Base-by-base conservation (phyloP, 1,139 yeast genomes). In the Geotrichum bryndzae region DNA sequence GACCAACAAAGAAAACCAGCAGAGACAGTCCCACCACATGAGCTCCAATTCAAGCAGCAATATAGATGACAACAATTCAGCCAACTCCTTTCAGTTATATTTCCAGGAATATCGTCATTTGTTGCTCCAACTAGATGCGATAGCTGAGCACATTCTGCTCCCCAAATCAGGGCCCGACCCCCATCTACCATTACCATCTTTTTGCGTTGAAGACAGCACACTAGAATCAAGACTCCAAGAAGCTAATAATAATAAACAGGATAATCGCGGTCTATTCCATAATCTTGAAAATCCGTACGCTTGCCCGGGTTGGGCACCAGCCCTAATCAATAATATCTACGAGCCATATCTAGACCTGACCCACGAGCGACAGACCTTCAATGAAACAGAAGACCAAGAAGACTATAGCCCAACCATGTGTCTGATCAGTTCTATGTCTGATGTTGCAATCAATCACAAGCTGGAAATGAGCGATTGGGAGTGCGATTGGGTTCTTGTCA, bases 221-320 rank as follows among this genome's bases (percentile, higher is more conserved):
- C 38, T 54, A 8, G 57, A 41, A 27, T 5, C 25, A 7, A 8
- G 51, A 41, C n/a, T 54, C 25, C 35, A 41, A 25, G 22, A 18
- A 13, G 61, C 61, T 1, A 22, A 7, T 15, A 23, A 38, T 22
- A 59, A 59, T 35, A 54, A 51, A 18, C 22, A 29, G 10, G 52
- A 27, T 41, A 59, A 59, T 23, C 50, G 53, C 29, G 61, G 61
- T 13, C 56, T 54, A 29, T 59, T 51, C 23, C 61, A 59, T 25
- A 59, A 59, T 31, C 46, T 59, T n/a, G 56, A 52, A 22, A 41
- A 41, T 38, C 58, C 61, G n/a, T 52, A 53, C 45, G 7, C 48
- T 6, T 10, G 13, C 41, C 61, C 61, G 15, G 46, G 46, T 1
- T 59, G 61, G 61, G 61, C 58, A 3, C n/a, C 33, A 33, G 46